Percentiles rank a stretch among this genome's conserved stretches.
phyloP scores from a whole-genome alignment of 164 flowering plant genomes.

The Kalanchoe fedtschenkoi region DNA sequence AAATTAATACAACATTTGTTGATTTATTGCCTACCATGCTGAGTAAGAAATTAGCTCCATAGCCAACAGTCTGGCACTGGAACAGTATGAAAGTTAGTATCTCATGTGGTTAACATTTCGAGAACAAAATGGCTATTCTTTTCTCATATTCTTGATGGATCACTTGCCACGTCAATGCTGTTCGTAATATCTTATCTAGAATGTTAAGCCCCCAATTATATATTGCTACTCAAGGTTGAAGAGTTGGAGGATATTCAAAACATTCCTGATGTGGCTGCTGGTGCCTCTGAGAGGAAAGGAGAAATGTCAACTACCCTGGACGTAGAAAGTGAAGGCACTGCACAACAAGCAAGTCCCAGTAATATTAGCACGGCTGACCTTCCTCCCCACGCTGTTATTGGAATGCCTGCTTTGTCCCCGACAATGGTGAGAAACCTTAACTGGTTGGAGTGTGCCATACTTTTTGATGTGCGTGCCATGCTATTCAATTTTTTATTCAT shows the following conservation, averaged over 20 bases:
- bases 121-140: not conserved
- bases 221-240: conserved; percentile 37
- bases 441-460: not conserved
- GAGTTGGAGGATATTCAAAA: conserved; percentile 39
- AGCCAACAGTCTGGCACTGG: not conserved
- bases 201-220: not conserved
- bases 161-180: not conserved
- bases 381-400: conserved; percentile 53
- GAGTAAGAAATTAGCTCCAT: not conserved
- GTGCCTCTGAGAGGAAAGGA: conserved; percentile 23
- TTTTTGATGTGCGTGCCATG: not conserved
- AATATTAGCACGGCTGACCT: conserved; percentile 25
- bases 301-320: conserved; percentile 17
- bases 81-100: not conserved
- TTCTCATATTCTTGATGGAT: not conserved
- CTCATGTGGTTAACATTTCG: not conserved
- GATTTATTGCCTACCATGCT: not conserved
- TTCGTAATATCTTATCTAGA: not conserved
- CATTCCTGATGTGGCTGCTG: conserved; percentile 25
- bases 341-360: conserved; percentile 19
- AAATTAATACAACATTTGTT: conserved; percentile 2
- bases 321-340: conserved; percentile 10
- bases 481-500: conserved; percentile 10
- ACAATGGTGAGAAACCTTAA: conserved; percentile 60
- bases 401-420: conserved; percentile 91